phyloP scores from a whole-genome alignment of 2,329 filamentous ascomycete genomes.

The Fusarium equiseti region DNA sequence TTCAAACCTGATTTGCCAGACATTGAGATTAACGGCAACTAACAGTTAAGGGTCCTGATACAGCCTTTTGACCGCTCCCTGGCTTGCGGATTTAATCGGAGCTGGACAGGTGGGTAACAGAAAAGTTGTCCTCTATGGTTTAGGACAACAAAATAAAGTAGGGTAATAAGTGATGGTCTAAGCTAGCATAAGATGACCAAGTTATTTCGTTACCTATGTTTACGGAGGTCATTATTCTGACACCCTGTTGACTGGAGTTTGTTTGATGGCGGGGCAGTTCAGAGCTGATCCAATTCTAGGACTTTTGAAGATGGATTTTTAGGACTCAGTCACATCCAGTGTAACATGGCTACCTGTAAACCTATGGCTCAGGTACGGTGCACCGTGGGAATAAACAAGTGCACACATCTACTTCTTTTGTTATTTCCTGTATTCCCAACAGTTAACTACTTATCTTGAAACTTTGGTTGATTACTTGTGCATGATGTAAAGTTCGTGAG shows the following conservation, averaged over 20 bases:
- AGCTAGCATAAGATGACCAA: neutral
- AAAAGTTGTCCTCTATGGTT: neutral
- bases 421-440: neutral
- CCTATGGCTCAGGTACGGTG: neutral
- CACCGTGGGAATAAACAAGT: conserved; percentile 24
- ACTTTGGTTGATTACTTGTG: neutral
- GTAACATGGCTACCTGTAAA: conserved; percentile 1
- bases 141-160: neutral
- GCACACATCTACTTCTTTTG: conserved; percentile 1
- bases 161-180: neutral
- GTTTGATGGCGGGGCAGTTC: conserved; percentile 16
- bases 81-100: conserved; percentile 32
- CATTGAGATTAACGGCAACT: conserved; percentile 33
- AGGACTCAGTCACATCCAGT: conserved; percentile 26
- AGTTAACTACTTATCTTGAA: neutral
- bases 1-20: conserved; percentile 26
- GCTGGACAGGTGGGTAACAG: neutral
- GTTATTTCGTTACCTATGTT: neutral
- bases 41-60: conserved; percentile 21
- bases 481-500: neutral
- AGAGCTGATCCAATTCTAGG: conserved; percentile 10
- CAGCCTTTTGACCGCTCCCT: conserved; percentile 27
- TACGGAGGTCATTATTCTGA: neutral
- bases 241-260: neutral
- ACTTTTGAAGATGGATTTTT: conserved; percentile 15